Conservation (phyloP, 208 protist genomes). For the Wallacemonas collosoma region DNA sequence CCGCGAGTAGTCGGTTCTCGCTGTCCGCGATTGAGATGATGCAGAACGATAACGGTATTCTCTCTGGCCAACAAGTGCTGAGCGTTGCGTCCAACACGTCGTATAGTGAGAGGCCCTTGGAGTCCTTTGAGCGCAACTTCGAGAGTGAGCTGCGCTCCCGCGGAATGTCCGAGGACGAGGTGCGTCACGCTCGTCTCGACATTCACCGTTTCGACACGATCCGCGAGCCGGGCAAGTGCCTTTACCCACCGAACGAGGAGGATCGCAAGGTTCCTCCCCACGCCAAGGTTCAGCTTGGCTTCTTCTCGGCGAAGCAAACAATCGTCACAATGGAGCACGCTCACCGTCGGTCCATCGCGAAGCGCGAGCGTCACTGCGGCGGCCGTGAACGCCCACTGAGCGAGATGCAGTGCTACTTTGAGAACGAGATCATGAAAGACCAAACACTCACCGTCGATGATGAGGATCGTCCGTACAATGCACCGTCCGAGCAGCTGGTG, state of each 20-base stretch:
- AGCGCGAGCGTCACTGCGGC: conserved; percentile 46
- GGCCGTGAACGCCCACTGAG: conserved; percentile 41
- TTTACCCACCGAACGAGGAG: conserved; percentile 63
- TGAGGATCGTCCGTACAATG: conserved; percentile 73
- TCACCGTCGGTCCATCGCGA: conserved; percentile 29
- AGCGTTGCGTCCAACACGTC: conserved; percentile 10
- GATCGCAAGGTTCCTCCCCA: conserved; percentile 39
- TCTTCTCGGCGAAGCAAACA: conserved; percentile 84
- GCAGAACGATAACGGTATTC: conserved; percentile 68
- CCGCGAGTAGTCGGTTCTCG: conserved; percentile 28
- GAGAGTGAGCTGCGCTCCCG: conserved; percentile 31
- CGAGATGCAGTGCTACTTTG: conserved; percentile 70
- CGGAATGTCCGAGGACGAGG: conserved; percentile 38
- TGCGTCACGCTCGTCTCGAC: conserved; percentile 48
- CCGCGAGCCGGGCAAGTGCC: conserved; percentile 78
- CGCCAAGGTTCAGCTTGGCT: conserved; percentile 76
- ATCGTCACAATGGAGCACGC: conserved; percentile 46
- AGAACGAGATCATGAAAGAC: conserved; percentile 62
- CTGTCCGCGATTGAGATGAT: conserved; percentile 23
- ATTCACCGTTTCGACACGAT: conserved; percentile 74
- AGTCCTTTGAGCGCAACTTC: conserved; percentile 57
- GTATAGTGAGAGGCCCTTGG: conserved; percentile 29
- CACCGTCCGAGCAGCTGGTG: conserved; percentile 52
- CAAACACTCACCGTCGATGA: conserved; percentile 69
- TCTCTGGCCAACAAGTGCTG: conserved; percentile 18